Percentiles rank a stretch among this genome's conserved stretches.
These are phyloP conservation scores for Phoma sp. DNA, from an alignment of 2,329 filamentous ascomycete genomes.

Conservation along the genomic window DNA sequence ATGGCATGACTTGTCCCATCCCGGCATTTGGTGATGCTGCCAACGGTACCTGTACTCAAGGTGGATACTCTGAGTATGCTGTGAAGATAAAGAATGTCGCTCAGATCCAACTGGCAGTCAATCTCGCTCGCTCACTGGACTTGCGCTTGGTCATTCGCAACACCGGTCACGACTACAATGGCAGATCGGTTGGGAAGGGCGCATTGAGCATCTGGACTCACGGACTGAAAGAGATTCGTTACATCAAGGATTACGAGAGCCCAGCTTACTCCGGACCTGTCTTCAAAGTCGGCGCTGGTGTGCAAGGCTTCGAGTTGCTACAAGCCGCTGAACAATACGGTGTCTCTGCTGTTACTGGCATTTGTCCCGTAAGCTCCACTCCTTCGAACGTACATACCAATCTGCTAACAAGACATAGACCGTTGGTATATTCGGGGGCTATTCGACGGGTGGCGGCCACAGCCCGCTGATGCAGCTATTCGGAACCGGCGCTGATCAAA, in stretches of 20 bases:
- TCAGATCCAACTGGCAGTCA: slow-evolving; percentile 43
- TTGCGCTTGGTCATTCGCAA: slow-evolving; percentile 43
- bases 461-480: slow-evolving; percentile 58
- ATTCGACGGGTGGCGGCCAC: slow-evolving; percentile 59
- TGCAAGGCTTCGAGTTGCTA: slow-evolving; percentile 41
- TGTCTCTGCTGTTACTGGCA: slow-evolving; percentile 34
- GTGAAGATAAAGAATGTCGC: slow-evolving; percentile 39
- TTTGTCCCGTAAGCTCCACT: slow-evolving; percentile 43
- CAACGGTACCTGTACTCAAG: slow-evolving; percentile 37
- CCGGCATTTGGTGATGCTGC: slow-evolving; percentile 24
- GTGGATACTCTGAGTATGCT: slow-evolving; percentile 37
- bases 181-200: slow-evolving; percentile 36
- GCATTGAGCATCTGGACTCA: slow-evolving; percentile 41
- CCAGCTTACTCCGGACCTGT: slow-evolving; percentile 35
- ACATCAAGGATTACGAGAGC: slow-evolving; percentile 34
- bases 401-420: slow-evolving; percentile 31
- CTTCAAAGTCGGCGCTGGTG: slow-evolving; percentile 42
- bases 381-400: too few relatives aligned
- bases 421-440: slow-evolving; percentile 58
- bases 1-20: slow-evolving; percentile 38
- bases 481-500: slow-evolving; percentile 45
- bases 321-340: slow-evolving; percentile 38
- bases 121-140: slow-evolving; percentile 40
- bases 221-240: slow-evolving; percentile 39
- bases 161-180: slow-evolving; percentile 43